These are phyloP conservation scores for Phytopythium oedochilum DNA, from an alignment of 352 stramenopile species.

Conservation along the genomic window DNA sequence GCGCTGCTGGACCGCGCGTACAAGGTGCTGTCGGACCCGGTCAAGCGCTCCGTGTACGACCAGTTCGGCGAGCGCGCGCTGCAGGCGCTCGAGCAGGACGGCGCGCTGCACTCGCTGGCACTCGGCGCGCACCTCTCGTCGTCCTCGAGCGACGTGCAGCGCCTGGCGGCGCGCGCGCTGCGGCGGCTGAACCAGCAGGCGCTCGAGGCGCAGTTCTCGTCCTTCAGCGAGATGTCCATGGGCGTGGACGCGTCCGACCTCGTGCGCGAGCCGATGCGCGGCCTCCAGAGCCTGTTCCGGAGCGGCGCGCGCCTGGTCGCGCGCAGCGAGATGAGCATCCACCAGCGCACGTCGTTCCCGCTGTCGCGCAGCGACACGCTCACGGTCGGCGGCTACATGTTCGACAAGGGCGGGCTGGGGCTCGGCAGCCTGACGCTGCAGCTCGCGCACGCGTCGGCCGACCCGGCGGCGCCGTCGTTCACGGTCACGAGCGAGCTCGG, in stretches of 20 bases:
- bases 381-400: constrained; percentile 79
- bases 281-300: constrained; percentile 39
- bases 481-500: constrained; percentile 65
- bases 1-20: constrained; percentile 76
- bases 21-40: constrained; percentile 71
- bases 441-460: constrained; percentile 58
- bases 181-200: constrained; percentile 61
- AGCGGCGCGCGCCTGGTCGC: constrained; percentile 43
- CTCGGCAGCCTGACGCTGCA: constrained; percentile 68
- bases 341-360: constrained; percentile 68
- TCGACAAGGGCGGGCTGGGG: constrained; percentile 70
- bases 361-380: constrained; percentile 49
- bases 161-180: constrained; percentile 49
- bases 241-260: constrained; percentile 75
- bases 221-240: constrained; percentile 79
- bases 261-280: constrained; percentile 55
- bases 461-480: constrained; percentile 54
- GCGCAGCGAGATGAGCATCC: constrained; percentile 76
- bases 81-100: constrained; percentile 51
- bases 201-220: constrained; percentile 73
- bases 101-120: constrained; percentile 19
- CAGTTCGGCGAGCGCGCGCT: constrained; percentile 72
- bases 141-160: constrained; percentile 42
- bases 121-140: constrained; percentile 40
- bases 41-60: constrained; percentile 69